phyloP scores from a whole-genome alignment of 1,139 yeast genomes.

The Yamadazyma blattariae region DNA sequence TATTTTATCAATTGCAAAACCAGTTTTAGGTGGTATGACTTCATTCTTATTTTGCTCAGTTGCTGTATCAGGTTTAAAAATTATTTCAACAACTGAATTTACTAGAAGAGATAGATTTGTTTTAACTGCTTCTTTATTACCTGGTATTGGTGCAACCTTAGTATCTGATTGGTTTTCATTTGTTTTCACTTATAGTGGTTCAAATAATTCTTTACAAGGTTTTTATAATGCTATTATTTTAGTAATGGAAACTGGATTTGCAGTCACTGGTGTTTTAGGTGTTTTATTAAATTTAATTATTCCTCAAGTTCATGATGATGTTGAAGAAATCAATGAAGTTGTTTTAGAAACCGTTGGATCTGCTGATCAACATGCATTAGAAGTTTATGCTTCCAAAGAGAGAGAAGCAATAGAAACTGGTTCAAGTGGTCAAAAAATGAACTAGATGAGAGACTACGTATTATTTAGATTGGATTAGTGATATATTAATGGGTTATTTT shows the following conservation, averaged over 20 bases:
- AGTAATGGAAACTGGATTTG: conserved; percentile 86
- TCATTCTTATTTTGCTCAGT: conserved; percentile 85
- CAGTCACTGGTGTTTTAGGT: conserved; percentile 77
- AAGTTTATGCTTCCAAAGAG: conserved; percentile 36
- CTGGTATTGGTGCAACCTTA: conserved; percentile 77
- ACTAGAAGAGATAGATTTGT: conserved; percentile 87
- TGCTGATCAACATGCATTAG: conserved; percentile 41
- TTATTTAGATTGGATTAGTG: too few relatives aligned
- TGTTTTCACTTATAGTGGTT: conserved; percentile 75
- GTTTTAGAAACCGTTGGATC: conserved; percentile 47
- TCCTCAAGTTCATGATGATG: conserved; percentile 70
- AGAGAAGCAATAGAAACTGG: conserved; percentile 6
- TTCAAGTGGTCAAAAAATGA: background rate
- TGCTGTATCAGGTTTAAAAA: conserved; percentile 83
- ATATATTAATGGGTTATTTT: background rate
- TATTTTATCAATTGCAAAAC: conserved; percentile 75
- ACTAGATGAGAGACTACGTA: too few relatives aligned
- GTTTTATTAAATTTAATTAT: conserved; percentile 66
- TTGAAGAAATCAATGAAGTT: conserved; percentile 48
- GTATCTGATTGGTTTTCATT: conserved; percentile 73
- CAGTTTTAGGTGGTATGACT: conserved; percentile 93
- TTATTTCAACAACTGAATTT: conserved; percentile 71
- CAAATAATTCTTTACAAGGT: conserved; percentile 61
- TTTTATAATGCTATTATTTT: conserved; percentile 77
- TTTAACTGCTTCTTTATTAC: conserved; percentile 69